Percentiles rank a stretch among this genome's conserved stretches.
phyloP scores from a whole-genome alignment of 495 filamentous ascomycete species.

The Gamarada debralockiae region DNA sequence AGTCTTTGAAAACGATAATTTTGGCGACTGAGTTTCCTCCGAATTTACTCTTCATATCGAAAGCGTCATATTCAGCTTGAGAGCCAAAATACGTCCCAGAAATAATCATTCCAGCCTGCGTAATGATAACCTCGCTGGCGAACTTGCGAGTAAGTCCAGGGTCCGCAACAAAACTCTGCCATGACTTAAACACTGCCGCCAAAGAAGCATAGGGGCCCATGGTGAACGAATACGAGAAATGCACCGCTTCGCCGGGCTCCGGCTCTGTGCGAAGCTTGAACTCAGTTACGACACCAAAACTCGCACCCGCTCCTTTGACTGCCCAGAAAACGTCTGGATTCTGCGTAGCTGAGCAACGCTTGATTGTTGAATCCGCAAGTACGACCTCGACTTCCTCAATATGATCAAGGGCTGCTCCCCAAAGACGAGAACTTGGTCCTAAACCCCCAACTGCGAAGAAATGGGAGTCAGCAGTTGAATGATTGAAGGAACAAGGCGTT shows the following conservation, averaged over 20 bases:
- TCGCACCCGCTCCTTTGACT: slow-evolving; percentile 55
- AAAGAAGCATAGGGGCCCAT: slow-evolving; percentile 35
- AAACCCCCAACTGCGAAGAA: slow-evolving; percentile 71
- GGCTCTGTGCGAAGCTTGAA: slow-evolving; percentile 58
- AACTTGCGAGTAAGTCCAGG: slow-evolving; percentile 46
- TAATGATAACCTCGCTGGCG: slow-evolving; percentile 48
- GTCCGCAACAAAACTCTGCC: slow-evolving; percentile 45
- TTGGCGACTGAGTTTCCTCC: slow-evolving; percentile 3
- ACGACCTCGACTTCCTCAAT: slow-evolving; percentile 59
- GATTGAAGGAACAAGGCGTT: too few relatives aligned
- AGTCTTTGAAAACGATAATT: slow-evolving; percentile 14
- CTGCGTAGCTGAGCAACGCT: not conserved
- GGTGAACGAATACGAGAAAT: slow-evolving; percentile 46
- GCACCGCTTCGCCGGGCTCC: slow-evolving; percentile 50
- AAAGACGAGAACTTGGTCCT: slow-evolving; percentile 57
- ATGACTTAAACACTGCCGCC: slow-evolving; percentile 39
- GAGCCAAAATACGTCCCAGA: slow-evolving; percentile 20
- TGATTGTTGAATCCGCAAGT: slow-evolving; percentile 28
- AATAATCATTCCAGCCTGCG: slow-evolving; percentile 32
- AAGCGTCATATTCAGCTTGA: slow-evolving; percentile 9
- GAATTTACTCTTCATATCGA: slow-evolving; percentile 8
- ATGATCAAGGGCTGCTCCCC: slow-evolving; percentile 61
- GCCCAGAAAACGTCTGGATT: slow-evolving; percentile 33
- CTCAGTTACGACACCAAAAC: slow-evolving; percentile 60
- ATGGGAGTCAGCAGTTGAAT: too few relatives aligned